Evolutionary conservation across 495 filamentous ascomycete genomes (phyloP), one percentile per base, ranked within the genome.

Genomic region (Thermothielavioides terrestris): DNA sequence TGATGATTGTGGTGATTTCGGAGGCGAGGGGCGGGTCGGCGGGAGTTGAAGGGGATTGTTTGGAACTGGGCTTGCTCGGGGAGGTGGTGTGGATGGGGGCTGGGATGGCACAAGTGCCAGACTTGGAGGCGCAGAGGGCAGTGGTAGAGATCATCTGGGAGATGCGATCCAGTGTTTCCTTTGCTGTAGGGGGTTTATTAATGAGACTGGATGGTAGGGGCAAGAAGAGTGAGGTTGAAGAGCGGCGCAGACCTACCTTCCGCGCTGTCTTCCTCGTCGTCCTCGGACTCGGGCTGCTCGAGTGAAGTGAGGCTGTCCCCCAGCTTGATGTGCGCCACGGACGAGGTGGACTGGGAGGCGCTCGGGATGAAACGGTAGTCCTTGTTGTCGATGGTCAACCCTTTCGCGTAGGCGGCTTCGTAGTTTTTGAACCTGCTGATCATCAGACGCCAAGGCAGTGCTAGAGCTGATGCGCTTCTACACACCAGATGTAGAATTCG

Each of bases 401-500:
- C 45, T 28, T 66, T 58, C 32, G 50, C 52, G 39, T 61, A 66
- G 6, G 63, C 52, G 4, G 54, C 45, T 48, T 71, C 67, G 31
- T 68, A 71, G 58, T 68, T 69, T 50, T 67, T 68, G 62, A 58
- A 71, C 66, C 66, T 68, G 44, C 2, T 14, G 6, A 31, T 6
- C 22, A 17, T 44, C 11, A 8, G 6, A 15, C 6, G 6, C 4
- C 4, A 25, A 42, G 6, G 14, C 39, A 42, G n/a, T n/a, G n/a
- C n/a, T n/a, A n/a, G n/a, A n/a, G n/a, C 2, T 8, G 21, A 15
- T 9, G 15, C 20, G 6, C 39, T 14, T 7, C 10, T 18, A 83
- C 83, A 56, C 86, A 89, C 85, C 84, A 88, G 23, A 85, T 78
- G 59, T 88, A 88, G 35, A 86, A 84, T 60, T 87, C 82, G 48